Percentiles rank a stretch among this genome's conserved stretches.
phyloP scores from a whole-genome alignment of 1,139 yeast genomes.

The Saccharomyces pastorianus region DNA sequence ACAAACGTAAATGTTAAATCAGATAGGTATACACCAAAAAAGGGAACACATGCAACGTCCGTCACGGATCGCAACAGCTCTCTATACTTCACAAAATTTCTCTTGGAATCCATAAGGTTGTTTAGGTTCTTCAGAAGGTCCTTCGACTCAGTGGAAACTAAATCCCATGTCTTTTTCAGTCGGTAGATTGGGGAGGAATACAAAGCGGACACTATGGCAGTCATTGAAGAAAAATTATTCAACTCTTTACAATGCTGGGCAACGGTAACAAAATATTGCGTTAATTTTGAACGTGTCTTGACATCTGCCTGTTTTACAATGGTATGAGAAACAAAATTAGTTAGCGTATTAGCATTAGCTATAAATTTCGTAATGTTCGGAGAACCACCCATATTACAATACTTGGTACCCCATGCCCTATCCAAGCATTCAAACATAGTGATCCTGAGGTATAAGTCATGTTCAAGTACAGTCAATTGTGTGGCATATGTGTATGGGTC shows the following conservation, averaged over 20 bases:
- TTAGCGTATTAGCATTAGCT: conserved; percentile 67
- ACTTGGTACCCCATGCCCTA: conserved; percentile 67
- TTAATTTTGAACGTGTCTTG: conserved; percentile 58
- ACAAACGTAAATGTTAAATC: conserved; percentile 84
- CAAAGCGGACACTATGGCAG: conserved; percentile 81
- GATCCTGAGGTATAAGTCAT: conserved; percentile 55
- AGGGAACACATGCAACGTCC: conserved; percentile 85
- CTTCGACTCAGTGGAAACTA: conserved; percentile 48
- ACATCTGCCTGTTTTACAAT: conserved; percentile 56
- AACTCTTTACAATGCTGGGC: conserved; percentile 71
- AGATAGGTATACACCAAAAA: conserved; percentile 80
- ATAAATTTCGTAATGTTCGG: conserved; percentile 56
- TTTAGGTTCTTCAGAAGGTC: conserved; percentile 61
- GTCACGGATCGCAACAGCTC: conserved; percentile 62
- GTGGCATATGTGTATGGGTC: conserved; percentile 74
- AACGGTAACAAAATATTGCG: conserved; percentile 67
- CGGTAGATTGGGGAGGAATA: conserved; percentile 82
- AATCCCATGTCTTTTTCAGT: conserved; percentile 75
- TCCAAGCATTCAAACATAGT: conserved; percentile 67
- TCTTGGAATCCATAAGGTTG: conserved; percentile 74
- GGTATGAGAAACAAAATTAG: conserved; percentile 75
- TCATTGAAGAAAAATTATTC: conserved; percentile 84
- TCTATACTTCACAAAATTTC: conserved; percentile 81
- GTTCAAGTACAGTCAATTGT: conserved; percentile 72
- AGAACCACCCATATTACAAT: conserved; percentile 49